A percentile compares a stretch with the other conserved stretches of the same genome.
Conservation (phyloP, 1,284 basidiomycete genomes). For the Exobasidium cylindrosporum region DNA sequence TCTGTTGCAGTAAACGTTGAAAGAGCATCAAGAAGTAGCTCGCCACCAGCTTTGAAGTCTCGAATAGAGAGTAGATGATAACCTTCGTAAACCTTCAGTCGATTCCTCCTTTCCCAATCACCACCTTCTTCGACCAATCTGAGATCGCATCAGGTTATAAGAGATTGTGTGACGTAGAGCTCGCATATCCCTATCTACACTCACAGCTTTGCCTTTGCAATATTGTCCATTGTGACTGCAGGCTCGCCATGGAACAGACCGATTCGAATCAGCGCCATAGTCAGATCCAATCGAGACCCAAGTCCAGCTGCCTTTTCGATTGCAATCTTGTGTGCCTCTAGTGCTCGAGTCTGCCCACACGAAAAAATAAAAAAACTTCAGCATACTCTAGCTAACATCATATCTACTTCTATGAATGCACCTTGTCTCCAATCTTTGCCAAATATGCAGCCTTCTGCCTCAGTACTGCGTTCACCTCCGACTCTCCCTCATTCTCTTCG, state of each 20-base stretch:
- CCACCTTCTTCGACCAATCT: constrained; percentile 65
- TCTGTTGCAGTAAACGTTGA: constrained; percentile 93
- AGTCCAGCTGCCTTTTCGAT: constrained; percentile 88
- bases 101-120: constrained; percentile 95
- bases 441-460: constrained; percentile 82
- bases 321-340: constrained; percentile 78
- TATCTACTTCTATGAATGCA: too few species aligned
- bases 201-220: constrained; percentile 78
- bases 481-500: constrained; percentile 86
- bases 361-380: too few species aligned
- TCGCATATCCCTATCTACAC: constrained; percentile 40
- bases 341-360: constrained; percentile 23
- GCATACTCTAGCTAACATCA: too few species aligned
- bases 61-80: constrained; percentile 82
- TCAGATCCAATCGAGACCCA: constrained; percentile 88
- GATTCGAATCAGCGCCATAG: constrained; percentile 80
- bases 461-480: constrained; percentile 83
- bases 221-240: constrained; percentile 69
- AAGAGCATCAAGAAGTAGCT: constrained; percentile 81
- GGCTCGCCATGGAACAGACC: constrained; percentile 88
- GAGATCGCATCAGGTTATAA: background rate
- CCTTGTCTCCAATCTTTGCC: constrained; percentile 88
- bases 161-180: background rate
- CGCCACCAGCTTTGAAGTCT: constrained; percentile 61
- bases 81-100: constrained; percentile 91